phyloP scores from a whole-genome alignment of 1,284 basidiomycete genomes.

The Moniliella sp. region DNA sequence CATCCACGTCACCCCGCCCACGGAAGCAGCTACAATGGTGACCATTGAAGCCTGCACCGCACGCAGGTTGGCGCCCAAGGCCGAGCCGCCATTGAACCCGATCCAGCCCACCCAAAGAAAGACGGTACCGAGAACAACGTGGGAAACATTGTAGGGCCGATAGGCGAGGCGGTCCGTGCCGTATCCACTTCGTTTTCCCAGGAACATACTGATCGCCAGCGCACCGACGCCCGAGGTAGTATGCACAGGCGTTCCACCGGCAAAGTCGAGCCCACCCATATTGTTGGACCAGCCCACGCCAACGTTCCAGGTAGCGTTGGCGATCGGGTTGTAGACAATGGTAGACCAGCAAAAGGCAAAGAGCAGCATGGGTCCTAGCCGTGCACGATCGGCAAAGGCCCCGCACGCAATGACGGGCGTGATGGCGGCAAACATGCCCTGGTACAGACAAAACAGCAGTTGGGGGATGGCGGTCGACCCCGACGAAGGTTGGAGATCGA shows the following conservation, averaged over 20 bases:
- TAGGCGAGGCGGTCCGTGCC: conserved; percentile 35
- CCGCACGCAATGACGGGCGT: conserved; percentile 56
- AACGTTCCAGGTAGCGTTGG: conserved; percentile 15
- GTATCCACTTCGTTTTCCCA: conserved; percentile 36
- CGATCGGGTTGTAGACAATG: conserved; percentile 48
- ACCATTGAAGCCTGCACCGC: conserved; percentile 36
- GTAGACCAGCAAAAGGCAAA: conserved; percentile 68
- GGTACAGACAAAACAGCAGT: no score
- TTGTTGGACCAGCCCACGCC: conserved; percentile 26
- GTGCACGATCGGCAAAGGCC: conserved; percentile 72
- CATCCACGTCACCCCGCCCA: conserved; percentile 37
- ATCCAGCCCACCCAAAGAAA: conserved; percentile 36
- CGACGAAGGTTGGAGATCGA: no score
- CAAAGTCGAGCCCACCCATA: conserved; percentile 35
- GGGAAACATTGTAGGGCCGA: conserved; percentile 35
- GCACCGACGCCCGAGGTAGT: conserved; percentile 34
- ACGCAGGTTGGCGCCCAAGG: conserved; percentile 35
- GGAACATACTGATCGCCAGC: conserved; percentile 31
- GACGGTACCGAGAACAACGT: conserved; percentile 36
- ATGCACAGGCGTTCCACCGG: conserved; percentile 36
- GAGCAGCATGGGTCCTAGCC: conserved; percentile 65
- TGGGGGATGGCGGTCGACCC: no score
- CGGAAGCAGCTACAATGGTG: conserved; percentile 53
- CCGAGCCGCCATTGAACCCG: conserved; percentile 34
- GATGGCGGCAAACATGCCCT: conserved; percentile 59